Base-by-base conservation (phyloP, 768 basidiomycete genomes). In the Tricholoma furcatifolium region DNA sequence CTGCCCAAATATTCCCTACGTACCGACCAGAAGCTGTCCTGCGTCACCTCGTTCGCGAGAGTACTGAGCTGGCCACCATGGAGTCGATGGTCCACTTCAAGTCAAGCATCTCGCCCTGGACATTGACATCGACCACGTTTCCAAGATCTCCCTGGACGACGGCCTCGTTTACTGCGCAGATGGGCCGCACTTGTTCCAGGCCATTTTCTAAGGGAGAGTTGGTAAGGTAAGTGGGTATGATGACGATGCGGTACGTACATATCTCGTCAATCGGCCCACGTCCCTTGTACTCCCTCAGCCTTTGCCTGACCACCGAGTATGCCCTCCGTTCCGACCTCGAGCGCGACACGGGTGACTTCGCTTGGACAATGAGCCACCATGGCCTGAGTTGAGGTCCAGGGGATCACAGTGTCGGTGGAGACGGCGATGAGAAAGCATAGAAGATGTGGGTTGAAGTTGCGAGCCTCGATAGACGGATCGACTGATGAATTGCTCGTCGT, bases 1-100 rank as follows among this genome's bases (percentile, higher is more conserved):
- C 66, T 97, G 94, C n/a, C 94, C 94, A 54, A 98, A 77, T 43
- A 91, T 96, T 67, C 93, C 93, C 67, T 94, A 89, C 35, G 87
- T 93, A 40, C 93, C 93, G 58, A 95, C 93, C 67, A 97, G 95
- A 57, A 96, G 74, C 35, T 87, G 44, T 94, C 88, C 56, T 89
- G 78, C 6, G 85, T 89, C 30, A 89, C 83, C 58, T 94, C 92
- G 2, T 81, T 83, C 12, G 92, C 90, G 65, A 95, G 94, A 4
- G 88, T 88, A 60, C 88, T 85, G 58, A 95, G 69, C 51, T 89
- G 88, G 66, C 91, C 66, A 95, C 91, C 93, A 97, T 97, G n/a
- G 86, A 87, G 63, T 95, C 95, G 58, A 93, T 88, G 10, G 90
- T 92, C 18, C 80, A 79, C 66, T 80, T 92, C 65, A 93, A 73